A percentile compares a stretch with the other conserved stretches of the same genome.
Evolutionary conservation across 2,329 filamentous ascomycete species (phyloP).

Genomic region (Tolypocladium sp.): DNA sequence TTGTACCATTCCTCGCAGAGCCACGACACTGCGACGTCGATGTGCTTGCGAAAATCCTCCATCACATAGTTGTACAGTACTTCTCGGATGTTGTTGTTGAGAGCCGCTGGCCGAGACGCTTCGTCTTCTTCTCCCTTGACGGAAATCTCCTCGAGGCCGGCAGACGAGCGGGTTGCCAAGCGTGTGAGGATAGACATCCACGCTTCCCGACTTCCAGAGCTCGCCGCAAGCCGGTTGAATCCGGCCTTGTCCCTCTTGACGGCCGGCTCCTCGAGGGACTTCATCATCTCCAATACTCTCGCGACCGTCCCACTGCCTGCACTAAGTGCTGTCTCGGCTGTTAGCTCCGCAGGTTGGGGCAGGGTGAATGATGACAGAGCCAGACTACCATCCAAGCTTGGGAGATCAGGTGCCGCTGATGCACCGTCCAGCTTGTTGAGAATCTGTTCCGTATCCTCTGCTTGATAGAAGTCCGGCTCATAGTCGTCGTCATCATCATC

Average conservation of each 20-base stretch:
- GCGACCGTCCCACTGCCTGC: conserved; percentile 66
- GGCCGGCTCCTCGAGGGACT: conserved; percentile 58
- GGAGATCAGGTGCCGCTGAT: conserved; percentile 35
- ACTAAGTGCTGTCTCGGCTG: conserved; percentile 60
- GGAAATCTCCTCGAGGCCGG: conserved; percentile 53
- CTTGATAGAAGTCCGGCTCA: conserved; percentile 74
- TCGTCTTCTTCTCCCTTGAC: conserved; percentile 54
- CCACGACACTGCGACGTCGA: conserved; percentile 88
- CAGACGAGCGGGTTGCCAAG: conserved; percentile 69
- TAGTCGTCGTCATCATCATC: conserved; percentile 82
- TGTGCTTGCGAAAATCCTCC: conserved; percentile 82
- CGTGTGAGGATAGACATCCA: conserved; percentile 86
- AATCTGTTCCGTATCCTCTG: conserved; percentile 70
- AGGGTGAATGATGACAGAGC: conserved; percentile 72
- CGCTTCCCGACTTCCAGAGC: conserved; percentile 74
- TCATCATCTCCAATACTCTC: conserved; percentile 71
- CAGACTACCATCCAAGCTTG: conserved; percentile 32
- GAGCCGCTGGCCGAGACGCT: conserved; percentile 27
- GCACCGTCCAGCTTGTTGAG: conserved; percentile 67
- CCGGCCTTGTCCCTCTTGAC: conserved; percentile 58
- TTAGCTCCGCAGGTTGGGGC: conserved; percentile 66
- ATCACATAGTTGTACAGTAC: conserved; percentile 77
- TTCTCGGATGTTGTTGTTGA: conserved; percentile 67
- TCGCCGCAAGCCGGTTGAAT: conserved; percentile 76
- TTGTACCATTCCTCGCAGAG: conserved; percentile 98